Conservation (phyloP, 176 grass and related monocot species). For the Oryza rufipogon region DNA sequence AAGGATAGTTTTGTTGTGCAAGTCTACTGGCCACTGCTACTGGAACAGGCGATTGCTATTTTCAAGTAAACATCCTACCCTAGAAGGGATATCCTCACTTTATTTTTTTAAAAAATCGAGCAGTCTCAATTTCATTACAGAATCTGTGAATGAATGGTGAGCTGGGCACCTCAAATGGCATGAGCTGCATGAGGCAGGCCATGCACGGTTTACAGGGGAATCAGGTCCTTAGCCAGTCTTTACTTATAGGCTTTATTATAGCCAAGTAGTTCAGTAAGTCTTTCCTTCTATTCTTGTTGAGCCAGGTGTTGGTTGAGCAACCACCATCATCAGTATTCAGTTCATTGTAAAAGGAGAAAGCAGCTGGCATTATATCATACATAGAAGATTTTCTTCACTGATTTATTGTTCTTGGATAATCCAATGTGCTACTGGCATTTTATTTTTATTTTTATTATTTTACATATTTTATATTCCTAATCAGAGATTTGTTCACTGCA, state of each 20-base stretch:
- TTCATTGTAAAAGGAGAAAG: not conserved
- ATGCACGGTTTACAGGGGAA: not conserved
- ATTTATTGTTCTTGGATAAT: constrained; percentile 32
- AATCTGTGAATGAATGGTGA: not conserved
- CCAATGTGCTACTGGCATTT: not conserved
- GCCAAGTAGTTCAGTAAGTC: not conserved
- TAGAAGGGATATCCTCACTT: not conserved
- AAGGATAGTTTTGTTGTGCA: not conserved
- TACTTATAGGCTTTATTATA: not conserved
- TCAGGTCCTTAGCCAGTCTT: not conserved
- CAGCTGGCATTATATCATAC: not conserved
- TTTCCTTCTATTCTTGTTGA: not conserved
- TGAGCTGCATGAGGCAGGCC: not conserved
- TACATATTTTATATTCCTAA: constrained; percentile 6
- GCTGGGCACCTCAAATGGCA: not conserved
- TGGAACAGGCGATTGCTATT: not conserved
- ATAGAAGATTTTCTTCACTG: constrained; percentile 6
- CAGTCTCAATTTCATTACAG: not conserved
- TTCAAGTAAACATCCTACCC: not conserved
- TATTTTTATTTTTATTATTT: constrained; percentile 21
- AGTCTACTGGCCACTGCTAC: not conserved
- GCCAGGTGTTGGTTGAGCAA: not conserved
- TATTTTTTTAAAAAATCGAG: not conserved
- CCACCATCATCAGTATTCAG: not conserved
- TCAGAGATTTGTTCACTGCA: constrained; percentile 44